Evolutionary conservation across 2,329 filamentous ascomycete genomes (phyloP), one percentile per base, ranked within the genome.

Genomic region (Thyridium curvatum): DNA sequence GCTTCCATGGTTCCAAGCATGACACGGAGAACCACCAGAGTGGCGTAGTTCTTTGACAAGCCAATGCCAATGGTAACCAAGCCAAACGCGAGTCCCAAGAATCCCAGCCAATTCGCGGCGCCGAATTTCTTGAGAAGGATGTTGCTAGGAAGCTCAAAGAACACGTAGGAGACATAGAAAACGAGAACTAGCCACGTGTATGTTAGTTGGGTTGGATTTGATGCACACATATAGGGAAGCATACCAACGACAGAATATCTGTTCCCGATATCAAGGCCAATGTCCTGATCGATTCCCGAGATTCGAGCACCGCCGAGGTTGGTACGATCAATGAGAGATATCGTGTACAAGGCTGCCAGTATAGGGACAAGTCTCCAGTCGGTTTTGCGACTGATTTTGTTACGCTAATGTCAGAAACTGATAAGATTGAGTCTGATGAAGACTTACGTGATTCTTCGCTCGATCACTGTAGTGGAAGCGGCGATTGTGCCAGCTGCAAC

Each of bases 281-380:
- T 42, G 37, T 60, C 54, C 17, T 56, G 50, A 8, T 55, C 46
- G 28, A 62, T 50, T 39, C 61, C 51, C 42, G 55, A 43, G 45
- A 60, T 54, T 38, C 56, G 51, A 15, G 55, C 53, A 33, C 59
- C 58, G 16, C 50, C 55, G 18, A 60, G 54, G 41, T 59, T 56
- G 42, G 50, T 51, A 18, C 53, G 42, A 38, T 57, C 54, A 12
- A 57, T 39, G 41, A 53, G 45, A 35, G 51, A 48, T 34, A 56
- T 52, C 17, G 52, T 51, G 45, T 54, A 56, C 12, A 56, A 42
- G 21, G 49, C 41, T 30, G 50, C 52, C 26, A 59, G 51, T 35
- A 55, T 49, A 12, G 54, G 50, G 4, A 58, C 34, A 8, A 58
- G 48, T 2, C 52, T 48, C 30, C 68, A 46, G 12, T 66, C 55